Evolutionary conservation across 176 grass and related monocot species (phyloP).

Genomic region (Pharus latifolius): DNA sequence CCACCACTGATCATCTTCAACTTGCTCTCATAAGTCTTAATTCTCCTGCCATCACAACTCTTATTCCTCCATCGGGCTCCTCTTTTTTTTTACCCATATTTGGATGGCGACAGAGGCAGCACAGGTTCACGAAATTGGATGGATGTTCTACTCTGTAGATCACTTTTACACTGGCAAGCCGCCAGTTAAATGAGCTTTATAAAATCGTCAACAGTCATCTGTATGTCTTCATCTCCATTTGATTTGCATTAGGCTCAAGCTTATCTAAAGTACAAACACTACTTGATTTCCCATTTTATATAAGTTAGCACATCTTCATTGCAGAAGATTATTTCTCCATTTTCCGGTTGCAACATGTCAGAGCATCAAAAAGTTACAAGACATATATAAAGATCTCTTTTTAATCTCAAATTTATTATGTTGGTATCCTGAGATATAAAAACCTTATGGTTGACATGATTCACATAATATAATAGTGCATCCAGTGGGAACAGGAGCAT

Average conservation of each 20-base stretch:
- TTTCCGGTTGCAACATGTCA: not conserved
- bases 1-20: too few relatives aligned
- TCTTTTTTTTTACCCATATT: too few relatives aligned
- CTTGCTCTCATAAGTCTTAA: too few relatives aligned
- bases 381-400: not conserved
- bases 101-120: too few relatives aligned
- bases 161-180: not conserved
- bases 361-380: not conserved
- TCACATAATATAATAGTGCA: not conserved
- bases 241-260: not conserved
- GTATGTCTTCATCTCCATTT: not conserved
- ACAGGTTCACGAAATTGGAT: not conserved
- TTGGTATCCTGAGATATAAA: conserved; percentile 5
- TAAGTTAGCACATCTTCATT: not conserved
- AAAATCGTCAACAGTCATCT: not conserved
- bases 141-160: not conserved
- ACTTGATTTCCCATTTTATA: not conserved
- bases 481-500: not conserved
- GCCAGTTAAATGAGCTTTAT: not conserved
- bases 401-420: not conserved
- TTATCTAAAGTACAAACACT: conserved; percentile 6
- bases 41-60: too few relatives aligned
- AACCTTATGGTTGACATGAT: not conserved
- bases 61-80: too few relatives aligned
- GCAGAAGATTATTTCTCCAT: not conserved